Evolutionary conservation across 768 basidiomycete genomes (phyloP).

Genomic region (Trametes punicea): DNA sequence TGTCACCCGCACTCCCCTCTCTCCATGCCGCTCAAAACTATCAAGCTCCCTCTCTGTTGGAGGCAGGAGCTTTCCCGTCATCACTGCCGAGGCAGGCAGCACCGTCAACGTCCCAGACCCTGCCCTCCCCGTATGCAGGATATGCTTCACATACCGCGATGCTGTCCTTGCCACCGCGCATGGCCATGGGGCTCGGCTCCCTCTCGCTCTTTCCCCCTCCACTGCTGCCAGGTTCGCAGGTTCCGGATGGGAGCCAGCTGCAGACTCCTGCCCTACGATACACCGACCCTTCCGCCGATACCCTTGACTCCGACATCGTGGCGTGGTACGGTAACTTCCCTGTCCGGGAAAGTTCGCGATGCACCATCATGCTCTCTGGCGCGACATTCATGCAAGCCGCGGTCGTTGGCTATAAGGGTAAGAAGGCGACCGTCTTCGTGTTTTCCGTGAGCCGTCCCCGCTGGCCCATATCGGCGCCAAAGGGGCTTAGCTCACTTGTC

Average conservation of each 20-base stretch:
- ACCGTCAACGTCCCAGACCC: too few species aligned
- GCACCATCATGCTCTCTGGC: slow-evolving; percentile 54
- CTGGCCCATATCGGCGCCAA: too few species aligned
- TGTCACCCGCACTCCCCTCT: background rate
- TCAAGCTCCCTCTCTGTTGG: background rate
- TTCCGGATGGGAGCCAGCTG: too few species aligned
- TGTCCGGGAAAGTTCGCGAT: slow-evolving; percentile 48
- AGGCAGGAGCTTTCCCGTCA: background rate
- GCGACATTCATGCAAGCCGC: slow-evolving; percentile 43
- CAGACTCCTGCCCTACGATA: too few species aligned
- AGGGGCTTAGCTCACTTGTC: background rate
- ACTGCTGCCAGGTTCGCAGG: too few species aligned
- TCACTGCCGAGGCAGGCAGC: too few species aligned
- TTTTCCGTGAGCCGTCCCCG: slow-evolving; percentile 49
- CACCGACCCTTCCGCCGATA: too few species aligned
- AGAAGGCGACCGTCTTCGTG: slow-evolving; percentile 55
- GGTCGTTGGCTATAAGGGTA: slow-evolving; percentile 41
- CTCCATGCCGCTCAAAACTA: background rate
- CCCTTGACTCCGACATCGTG: slow-evolving; percentile 38
- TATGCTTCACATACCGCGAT: too few species aligned
- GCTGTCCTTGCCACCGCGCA: background rate
- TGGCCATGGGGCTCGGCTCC: too few species aligned
- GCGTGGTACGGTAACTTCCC: slow-evolving; percentile 40
- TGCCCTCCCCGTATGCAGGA: background rate
- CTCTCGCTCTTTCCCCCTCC: too few species aligned